Conservation (phyloP, 352 stramenopile species). For the Globisporangium nagaii region DNA sequence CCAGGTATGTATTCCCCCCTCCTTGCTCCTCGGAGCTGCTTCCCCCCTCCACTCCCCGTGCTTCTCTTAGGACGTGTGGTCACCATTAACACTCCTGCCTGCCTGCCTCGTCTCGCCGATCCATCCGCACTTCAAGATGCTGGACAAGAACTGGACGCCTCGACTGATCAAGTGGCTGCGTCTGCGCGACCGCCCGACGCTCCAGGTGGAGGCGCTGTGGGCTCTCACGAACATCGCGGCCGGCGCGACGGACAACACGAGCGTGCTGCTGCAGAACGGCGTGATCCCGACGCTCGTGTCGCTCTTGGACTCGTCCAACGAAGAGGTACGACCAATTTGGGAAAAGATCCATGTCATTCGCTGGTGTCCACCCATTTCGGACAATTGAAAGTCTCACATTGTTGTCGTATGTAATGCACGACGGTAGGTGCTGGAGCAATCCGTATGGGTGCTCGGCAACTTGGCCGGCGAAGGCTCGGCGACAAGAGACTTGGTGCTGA, state of each 20-base stretch:
- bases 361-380: too few species aligned
- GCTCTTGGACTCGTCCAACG: slow-evolving; percentile 86
- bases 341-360: too few species aligned
- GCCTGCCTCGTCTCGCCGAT: not conserved
- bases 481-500: slow-evolving; percentile 86
- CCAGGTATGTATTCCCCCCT: slow-evolving; percentile 68
- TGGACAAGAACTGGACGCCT: slow-evolving; percentile 87
- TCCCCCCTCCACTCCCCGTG: not conserved
- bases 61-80: not conserved
- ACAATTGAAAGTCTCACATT: not conserved
- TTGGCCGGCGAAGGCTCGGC: slow-evolving; percentile 86
- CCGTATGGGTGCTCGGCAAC: slow-evolving; percentile 92
- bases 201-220: slow-evolving; percentile 93
- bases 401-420: not conserved
- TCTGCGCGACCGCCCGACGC: slow-evolving; percentile 65
- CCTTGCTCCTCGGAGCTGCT: too few species aligned
- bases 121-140: slow-evolving; percentile 51
- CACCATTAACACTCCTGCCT: slow-evolving; percentile 1
- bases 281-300: slow-evolving; percentile 90
- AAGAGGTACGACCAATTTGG: slow-evolving; percentile 70
- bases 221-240: slow-evolving; percentile 94
- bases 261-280: slow-evolving; percentile 89
- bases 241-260: slow-evolving; percentile 88
- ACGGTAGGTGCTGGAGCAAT: slow-evolving; percentile 91
- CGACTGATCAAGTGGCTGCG: slow-evolving; percentile 83